Evolutionary conservation across 2,329 filamentous ascomycete species (phyloP).

Genomic region (Ophiocordyceps unilateralis): DNA sequence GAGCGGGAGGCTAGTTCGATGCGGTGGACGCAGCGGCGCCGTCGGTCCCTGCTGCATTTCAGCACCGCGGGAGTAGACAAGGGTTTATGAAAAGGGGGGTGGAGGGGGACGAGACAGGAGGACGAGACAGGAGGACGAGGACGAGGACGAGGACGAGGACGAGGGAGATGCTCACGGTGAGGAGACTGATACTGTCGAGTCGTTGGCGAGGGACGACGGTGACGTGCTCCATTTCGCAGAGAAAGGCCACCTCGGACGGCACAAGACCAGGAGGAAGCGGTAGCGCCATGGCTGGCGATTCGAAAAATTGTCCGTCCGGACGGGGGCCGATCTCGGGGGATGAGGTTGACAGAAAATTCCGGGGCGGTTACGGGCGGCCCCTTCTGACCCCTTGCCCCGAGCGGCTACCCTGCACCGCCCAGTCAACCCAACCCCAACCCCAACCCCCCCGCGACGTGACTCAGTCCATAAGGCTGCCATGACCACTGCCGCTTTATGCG

Average conservation of each 20-base stretch:
- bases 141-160: constrained; percentile 4
- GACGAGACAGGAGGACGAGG: too few relatives aligned
- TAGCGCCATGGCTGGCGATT: constrained; percentile 21
- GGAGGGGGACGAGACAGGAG: too few relatives aligned
- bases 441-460: too few relatives aligned
- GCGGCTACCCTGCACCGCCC: too few relatives aligned
- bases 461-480: too few relatives aligned
- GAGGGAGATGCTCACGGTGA: constrained; percentile 49
- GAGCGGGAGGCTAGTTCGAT: constrained; percentile 63
- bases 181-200: constrained; percentile 68
- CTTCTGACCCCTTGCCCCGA: too few relatives aligned
- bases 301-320: too few relatives aligned
- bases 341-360: too few relatives aligned
- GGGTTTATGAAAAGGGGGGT: not conserved
- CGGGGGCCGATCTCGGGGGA: too few relatives aligned
- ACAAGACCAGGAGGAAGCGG: constrained; percentile 42
- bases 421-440: too few relatives aligned
- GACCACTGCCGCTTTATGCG: too few relatives aligned
- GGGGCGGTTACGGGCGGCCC: too few relatives aligned
- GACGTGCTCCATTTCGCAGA: constrained; percentile 95
- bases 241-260: constrained; percentile 77
- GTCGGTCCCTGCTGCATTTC: constrained; percentile 52
- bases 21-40: constrained; percentile 60
- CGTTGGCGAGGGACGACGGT: constrained; percentile 83
- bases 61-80: not conserved